These are phyloP conservation scores for Xerocomellus chrysenteron DNA, from an alignment of 768 basidiomycete species.

Conservation along the genomic window DNA sequence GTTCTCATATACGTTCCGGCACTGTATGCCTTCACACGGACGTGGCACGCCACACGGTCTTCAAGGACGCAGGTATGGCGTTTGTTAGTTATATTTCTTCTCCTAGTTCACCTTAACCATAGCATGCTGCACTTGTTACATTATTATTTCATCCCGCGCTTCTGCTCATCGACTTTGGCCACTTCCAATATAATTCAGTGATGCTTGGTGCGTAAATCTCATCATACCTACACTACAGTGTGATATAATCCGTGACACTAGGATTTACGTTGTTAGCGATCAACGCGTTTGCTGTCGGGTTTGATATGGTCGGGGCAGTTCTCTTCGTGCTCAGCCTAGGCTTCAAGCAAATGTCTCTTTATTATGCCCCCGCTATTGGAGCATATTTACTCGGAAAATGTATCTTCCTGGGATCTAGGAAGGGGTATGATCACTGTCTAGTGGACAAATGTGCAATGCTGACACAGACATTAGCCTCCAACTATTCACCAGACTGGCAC, in stretches of 20 bases:
- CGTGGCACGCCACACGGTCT: slow-evolving; percentile 70
- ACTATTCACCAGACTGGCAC: slow-evolving; percentile 66
- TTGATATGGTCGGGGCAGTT: slow-evolving; percentile 74
- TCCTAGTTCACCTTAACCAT: slow-evolving; percentile 2
- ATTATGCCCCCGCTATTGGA: slow-evolving; percentile 92
- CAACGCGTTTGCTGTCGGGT: slow-evolving; percentile 63
- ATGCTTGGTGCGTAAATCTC: slow-evolving; percentile 69
- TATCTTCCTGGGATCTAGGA: slow-evolving; percentile 64
- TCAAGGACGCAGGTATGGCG: slow-evolving; percentile 70
- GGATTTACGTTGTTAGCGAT: slow-evolving; percentile 70
- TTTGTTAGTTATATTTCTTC: background rate
- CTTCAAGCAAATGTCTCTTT: slow-evolving; percentile 96
- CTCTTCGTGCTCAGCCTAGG: slow-evolving; percentile 82
- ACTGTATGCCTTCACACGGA: slow-evolving; percentile 59
- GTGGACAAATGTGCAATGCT: background rate
- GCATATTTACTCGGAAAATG: slow-evolving; percentile 90
- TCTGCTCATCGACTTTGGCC: slow-evolving; percentile 85
- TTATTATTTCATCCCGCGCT: slow-evolving; percentile 83
- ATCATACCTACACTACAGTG: background rate
- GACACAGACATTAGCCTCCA: slow-evolving; percentile 30
- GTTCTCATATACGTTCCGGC: slow-evolving; percentile 73
- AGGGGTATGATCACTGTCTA: slow-evolving; percentile 54
- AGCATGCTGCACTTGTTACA: slow-evolving; percentile 59
- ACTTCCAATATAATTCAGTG: slow-evolving; percentile 94
- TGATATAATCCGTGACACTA: slow-evolving; percentile 23